Base-by-base conservation (phyloP, 78 protist species). In the Blattamonas nauphoetae region DNA sequence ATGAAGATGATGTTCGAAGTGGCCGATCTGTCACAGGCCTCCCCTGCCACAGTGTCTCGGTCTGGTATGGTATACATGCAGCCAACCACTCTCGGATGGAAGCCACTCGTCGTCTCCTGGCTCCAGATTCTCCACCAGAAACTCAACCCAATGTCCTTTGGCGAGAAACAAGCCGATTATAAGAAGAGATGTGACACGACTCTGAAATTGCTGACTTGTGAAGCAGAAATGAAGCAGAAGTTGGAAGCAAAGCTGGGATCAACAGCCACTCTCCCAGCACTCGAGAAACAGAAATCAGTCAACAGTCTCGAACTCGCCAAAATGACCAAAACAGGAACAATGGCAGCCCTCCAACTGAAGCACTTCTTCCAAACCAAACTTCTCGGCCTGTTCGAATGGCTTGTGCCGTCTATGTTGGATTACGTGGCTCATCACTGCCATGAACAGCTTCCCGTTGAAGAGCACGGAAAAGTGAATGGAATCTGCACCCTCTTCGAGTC, bases 31-130 rank as follows among this genome's bases (percentile, higher is more conserved):
- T 86, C 91, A 2, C 91, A 63, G 0, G 96, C 96, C 32, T 94
- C 96, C 1, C 96, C 96, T 3, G 96, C 96, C 33, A 94, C 96
- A 42, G 95, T 94, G 11, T 81, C 90, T 71, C 88, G 96, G 38
- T 92, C 93, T 81, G 97, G 94, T 41, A 94, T 94, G 96, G 87
- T 94, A 44, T 91, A 89, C 63, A 41, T 91, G 80, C 93, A 94
- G 87, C 92, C 94, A 0, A 38, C 43, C 11, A 36, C 36, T 33
- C 71, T 93, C 5, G 92, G 91, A 4, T 92, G 94, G 95, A 29
- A 44, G 43, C 91, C 90, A 42, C 34, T 89, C 42, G 0, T 79
- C 2, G 32, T 0, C 1, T 88, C 91, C 6, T 94, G 94, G 94
- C 41, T 3, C 2, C 29, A 42, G 85, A 34, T 38, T 6, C 83